Conservation (phyloP, 1,139 yeast genomes). For the Kodamaea suecica region DNA sequence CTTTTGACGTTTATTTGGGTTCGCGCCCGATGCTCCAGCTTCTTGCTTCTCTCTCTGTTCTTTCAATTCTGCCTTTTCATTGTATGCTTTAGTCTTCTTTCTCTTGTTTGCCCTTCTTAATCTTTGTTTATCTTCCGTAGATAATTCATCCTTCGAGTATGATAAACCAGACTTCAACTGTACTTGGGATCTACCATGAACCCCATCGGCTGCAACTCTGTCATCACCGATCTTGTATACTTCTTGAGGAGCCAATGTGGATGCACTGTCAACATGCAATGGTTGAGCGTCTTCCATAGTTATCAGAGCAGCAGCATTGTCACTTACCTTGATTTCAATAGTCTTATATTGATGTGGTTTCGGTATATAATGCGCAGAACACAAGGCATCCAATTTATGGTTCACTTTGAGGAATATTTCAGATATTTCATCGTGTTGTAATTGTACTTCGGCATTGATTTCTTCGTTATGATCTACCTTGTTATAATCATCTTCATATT, state of each 20-base stretch:
- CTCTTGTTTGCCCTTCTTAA: conserved; percentile 85
- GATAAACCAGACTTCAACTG: conserved; percentile 77
- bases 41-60: conserved; percentile 24
- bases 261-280: conserved; percentile 66
- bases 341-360: conserved; percentile 75
- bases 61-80: conserved; percentile 32
- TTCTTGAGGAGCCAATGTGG: conserved; percentile 95
- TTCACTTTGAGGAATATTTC: conserved; percentile 61
- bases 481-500: conserved; percentile 83
- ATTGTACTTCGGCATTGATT: conserved; percentile 58
- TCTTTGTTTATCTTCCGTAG: conserved; percentile 83
- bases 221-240: conserved; percentile 62
- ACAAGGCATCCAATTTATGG: conserved; percentile 77
- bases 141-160: conserved; percentile 77
- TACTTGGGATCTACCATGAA: conserved; percentile 50
- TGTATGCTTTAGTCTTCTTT: conserved; percentile 59
- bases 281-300: conserved; percentile 98
- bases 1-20: conserved; percentile 48
- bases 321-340: conserved; percentile 69
- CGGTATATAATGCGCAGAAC: conserved; percentile 92
- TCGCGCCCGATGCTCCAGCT: conserved; percentile 19
- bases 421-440: conserved; percentile 75
- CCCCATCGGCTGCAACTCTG: conserved; percentile 45
- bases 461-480: conserved; percentile 42
- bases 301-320: conserved; percentile 54